phyloP scores from a whole-genome alignment of 768 basidiomycete species.

The Asterophora parasitica region DNA sequence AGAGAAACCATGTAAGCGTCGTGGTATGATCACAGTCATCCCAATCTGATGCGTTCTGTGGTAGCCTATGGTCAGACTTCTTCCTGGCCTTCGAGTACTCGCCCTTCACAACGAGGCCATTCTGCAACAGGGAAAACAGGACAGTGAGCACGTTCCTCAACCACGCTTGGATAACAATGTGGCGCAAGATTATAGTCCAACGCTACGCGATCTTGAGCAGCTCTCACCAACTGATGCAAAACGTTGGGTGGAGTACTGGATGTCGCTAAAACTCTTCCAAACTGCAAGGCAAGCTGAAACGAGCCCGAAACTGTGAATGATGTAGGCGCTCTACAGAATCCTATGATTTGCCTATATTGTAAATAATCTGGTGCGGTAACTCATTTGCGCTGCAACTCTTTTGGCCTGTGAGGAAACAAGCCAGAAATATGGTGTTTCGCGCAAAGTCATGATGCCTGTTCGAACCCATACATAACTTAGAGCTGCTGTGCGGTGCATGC shows the following conservation, averaged over 20 bases:
- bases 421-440: too few relatives aligned
- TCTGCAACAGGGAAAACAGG: neutral
- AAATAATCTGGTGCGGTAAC: too few relatives aligned
- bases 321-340: too few relatives aligned
- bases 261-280: neutral
- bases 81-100: neutral
- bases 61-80: slow-evolving; percentile 1
- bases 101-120: neutral
- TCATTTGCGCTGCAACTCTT: too few relatives aligned
- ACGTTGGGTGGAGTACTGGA: slow-evolving; percentile 3
- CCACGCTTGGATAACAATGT: neutral
- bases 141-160: neutral
- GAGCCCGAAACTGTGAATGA: too few relatives aligned
- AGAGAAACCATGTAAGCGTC: neutral
- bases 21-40: too few relatives aligned
- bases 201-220: neutral
- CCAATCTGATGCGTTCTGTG: neutral
- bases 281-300: too few relatives aligned
- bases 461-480: too few relatives aligned
- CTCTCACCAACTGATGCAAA: neutral
- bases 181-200: slow-evolving; percentile 1
- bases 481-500: too few relatives aligned
- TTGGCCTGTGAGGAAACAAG: too few relatives aligned
- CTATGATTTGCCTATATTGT: too few relatives aligned
- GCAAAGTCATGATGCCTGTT: too few relatives aligned